phyloP scores from a whole-genome alignment of 148 eudicot genomes.

The Rheum nobile region DNA sequence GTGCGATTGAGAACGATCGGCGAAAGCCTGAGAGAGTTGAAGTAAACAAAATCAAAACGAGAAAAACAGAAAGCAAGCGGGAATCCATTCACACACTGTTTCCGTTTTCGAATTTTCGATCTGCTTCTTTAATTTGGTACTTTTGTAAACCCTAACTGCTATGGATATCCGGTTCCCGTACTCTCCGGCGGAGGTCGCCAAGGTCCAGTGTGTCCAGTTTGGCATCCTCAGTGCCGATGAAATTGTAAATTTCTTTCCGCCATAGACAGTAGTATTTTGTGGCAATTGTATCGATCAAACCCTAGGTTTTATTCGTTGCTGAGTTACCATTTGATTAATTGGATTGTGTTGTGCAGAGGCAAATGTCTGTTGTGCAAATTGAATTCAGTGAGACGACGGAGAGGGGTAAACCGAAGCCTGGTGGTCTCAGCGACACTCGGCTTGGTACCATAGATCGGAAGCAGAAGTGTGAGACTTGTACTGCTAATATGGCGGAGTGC shows the following conservation, averaged over 20 bases:
- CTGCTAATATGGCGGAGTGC: slow-evolving; percentile 94
- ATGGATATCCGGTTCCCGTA: slow-evolving; percentile 83
- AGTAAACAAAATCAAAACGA: background rate
- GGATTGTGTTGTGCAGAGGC: slow-evolving; percentile 50
- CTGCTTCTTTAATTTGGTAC: background rate
- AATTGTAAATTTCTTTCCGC: slow-evolving; percentile 41
- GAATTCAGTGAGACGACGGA: slow-evolving; percentile 94
- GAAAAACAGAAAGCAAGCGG: background rate
- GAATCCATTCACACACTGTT: background rate
- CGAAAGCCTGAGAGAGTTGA: background rate
- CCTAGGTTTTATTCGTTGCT: background rate
- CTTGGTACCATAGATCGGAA: slow-evolving; percentile 92
- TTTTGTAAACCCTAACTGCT: slow-evolving; percentile 3
- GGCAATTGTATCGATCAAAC: background rate
- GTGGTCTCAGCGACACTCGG: slow-evolving; percentile 80
- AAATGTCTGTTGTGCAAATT: slow-evolving; percentile 98
- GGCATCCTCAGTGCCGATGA: slow-evolving; percentile 97
- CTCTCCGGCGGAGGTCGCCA: slow-evolving; percentile 94
- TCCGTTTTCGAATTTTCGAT: background rate
- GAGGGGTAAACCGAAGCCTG: slow-evolving; percentile 85
- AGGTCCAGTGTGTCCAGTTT: slow-evolving; percentile 84
- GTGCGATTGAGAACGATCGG: slow-evolving; percentile 3
- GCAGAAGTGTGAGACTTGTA: slow-evolving; percentile 92
- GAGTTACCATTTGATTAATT: background rate
- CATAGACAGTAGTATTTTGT: background rate